Evolutionary conservation across 805 yeast species (phyloP), one percentile per base, ranked within the genome.

Genomic region (Sugiyamaella marilandica): DNA sequence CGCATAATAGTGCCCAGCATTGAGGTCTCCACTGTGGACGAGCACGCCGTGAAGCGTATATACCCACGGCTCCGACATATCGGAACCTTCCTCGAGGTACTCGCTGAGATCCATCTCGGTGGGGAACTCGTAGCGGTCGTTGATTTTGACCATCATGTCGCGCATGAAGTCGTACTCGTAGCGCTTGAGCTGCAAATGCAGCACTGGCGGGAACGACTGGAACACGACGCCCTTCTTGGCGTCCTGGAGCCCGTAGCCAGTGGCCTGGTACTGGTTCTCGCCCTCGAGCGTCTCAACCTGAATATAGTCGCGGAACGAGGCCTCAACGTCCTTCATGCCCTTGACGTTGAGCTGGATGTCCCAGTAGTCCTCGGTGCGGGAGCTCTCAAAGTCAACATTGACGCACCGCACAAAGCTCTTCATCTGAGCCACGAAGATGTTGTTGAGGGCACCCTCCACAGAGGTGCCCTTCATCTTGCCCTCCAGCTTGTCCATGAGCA

Each of bases 211-310:
- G 65, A 94, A 86, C 10, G 81, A 78, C 65, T 86, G 85, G 66
- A 94, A 94, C 0, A 87, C 87, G 9, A 94, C 98, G 61, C 99
- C 99, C 68, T 94, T 94, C 63, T 85, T 85, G 10, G 99, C 98
- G 69, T 90, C 97, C 71, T 94, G 99, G 45, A 89, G 77, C 0
- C 98, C 98, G 67, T 70, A 80, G 35, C 83, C 91, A 33, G 87
- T 90, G 0, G 99, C 97, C 55, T 85, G 92, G 65, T 94, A 94
- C 70, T 90, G 94, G 67, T 94, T 94, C 64, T 94, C 99, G 32
- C 98, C 99, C 53, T 86, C 85, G 66, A 94, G 75, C 68, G 87
- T 76, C 70, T 94, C 99, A 31, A 84, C 83, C 59, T 89, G 95
- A 51, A 91, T 82, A 66, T 94, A 94, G 66, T 90, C 87, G 48